phyloP scores from a whole-genome alignment of 192 early-diverging fungal genomes.

The Pilobolus umbonatus region DNA sequence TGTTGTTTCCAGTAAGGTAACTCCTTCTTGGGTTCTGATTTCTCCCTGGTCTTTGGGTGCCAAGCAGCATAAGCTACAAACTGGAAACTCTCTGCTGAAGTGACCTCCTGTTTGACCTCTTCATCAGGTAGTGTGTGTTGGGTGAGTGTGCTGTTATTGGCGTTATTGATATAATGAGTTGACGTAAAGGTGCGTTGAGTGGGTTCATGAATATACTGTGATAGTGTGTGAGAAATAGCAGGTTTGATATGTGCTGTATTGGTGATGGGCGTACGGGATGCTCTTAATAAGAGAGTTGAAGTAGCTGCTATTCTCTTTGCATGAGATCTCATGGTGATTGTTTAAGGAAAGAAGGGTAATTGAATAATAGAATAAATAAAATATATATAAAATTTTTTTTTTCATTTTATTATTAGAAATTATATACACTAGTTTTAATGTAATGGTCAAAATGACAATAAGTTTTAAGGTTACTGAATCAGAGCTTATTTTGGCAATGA shows the following conservation, averaged over 20 bases:
- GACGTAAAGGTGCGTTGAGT: not conserved
- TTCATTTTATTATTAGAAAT: not conserved
- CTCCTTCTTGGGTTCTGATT: not conserved
- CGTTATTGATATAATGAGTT: not conserved
- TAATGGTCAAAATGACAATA: no score
- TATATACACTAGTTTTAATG: no score
- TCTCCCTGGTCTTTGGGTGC: slow-evolving; percentile 21
- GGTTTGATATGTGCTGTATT: not conserved
- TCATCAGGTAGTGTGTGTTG: not conserved
- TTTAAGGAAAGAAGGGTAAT: not conserved
- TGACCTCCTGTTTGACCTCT: not conserved
- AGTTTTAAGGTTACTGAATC: no score
- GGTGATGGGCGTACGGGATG: not conserved
- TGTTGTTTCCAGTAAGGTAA: slow-evolving; percentile 36
- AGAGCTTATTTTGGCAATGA: no score
- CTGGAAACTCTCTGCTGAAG: slow-evolving; percentile 11
- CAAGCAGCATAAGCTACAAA: slow-evolving; percentile 33
- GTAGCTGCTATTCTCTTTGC: slow-evolving; percentile 7
- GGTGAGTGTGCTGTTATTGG: not conserved
- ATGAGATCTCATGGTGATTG: slow-evolving; percentile 6
- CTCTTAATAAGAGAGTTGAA: slow-evolving; percentile 5
- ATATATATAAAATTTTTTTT: not conserved
- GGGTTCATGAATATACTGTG: not conserved
- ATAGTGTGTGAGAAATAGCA: not conserved
- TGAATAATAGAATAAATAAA: not conserved